These are phyloP conservation scores for Xylaria sp. DNA, from an alignment of 2,329 filamentous ascomycete species.

Conservation along the genomic window DNA sequence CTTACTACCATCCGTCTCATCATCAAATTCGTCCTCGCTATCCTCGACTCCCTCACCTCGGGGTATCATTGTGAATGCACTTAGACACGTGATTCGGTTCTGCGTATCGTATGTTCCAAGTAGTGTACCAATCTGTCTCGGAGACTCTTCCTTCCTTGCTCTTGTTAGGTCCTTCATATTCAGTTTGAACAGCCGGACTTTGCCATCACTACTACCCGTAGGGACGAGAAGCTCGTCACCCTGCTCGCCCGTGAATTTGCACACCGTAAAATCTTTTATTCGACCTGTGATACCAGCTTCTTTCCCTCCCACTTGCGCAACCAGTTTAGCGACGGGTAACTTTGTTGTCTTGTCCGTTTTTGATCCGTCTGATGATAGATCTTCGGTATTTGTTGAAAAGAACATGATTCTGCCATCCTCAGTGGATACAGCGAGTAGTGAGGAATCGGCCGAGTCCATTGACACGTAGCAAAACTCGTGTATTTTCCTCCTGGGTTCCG, in stretches of 20 bases:
- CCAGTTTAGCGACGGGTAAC: conserved; percentile 65
- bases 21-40: conserved; percentile 51
- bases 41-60: conserved; percentile 65
- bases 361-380: conserved; percentile 47
- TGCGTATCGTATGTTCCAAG: conserved; percentile 82
- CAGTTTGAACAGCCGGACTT: conserved; percentile 78
- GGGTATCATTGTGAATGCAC: conserved; percentile 83
- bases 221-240: conserved; percentile 61
- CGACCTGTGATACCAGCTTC: conserved; percentile 69
- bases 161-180: conserved; percentile 47
- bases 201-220: conserved; percentile 84
- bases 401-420: conserved; percentile 90
- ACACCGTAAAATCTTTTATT: conserved; percentile 85
- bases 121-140: conserved; percentile 62
- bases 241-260: conserved; percentile 51
- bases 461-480: conserved; percentile 79
- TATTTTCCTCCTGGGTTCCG: conserved; percentile 74
- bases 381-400: conserved; percentile 69
- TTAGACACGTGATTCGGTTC: conserved; percentile 87
- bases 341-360: conserved; percentile 49
- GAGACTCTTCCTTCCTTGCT: conserved; percentile 34
- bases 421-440: conserved; percentile 76
- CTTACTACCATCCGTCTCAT: conserved; percentile 28
- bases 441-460: conserved; percentile 54
- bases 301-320: conserved; percentile 81